Base-by-base conservation (phyloP, 306 rosid genomes). In the Geum urbanum region DNA sequence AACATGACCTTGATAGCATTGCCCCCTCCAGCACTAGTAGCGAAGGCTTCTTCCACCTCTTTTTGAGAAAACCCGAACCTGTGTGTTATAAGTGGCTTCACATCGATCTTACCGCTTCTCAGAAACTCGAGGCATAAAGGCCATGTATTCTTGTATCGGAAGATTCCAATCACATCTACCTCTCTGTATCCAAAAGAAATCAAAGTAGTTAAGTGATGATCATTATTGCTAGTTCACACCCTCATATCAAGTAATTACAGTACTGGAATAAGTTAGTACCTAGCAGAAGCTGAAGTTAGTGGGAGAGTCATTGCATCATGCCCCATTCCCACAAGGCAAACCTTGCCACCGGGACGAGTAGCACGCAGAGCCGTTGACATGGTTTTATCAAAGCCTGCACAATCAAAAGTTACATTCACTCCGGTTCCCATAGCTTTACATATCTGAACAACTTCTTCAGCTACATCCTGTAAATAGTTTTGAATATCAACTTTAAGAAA, bases 11-110 rank as follows among this genome's bases (percentile, higher is more conserved):
- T 92, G 43, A 90, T 92, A 54, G 98, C 97, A 62, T 72, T 78
- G 64, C 97, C 97, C 16, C 98, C 98, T 53, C 90, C 78, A 67
- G 98, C 98, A 77, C 97, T 92, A n/a, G 96, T 90, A 82, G 87
- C 97, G 57, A 92, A 94, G 11, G 95, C 97, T 45, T 88, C 92
- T 84, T 87, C 98, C 53, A 90, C 87, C 76, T 94, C 98, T 78
- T 69, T 81, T 35, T 87, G 95, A n/a, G 96, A 84, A 77, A 94
- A 94, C 1, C 96, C 90, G 68, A 86, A 90, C 73, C 96, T 84
- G 77, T 90, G 97, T 4, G 97, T 92, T 71, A 90, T 90, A 20
- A 90, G 92, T 24, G 92, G 88, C 82, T 90, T 88, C 44, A 94
- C 95, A 48, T 90, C 85, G 19, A 94, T 90, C 85, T 88, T 90